Conservation (phyloP, 1,284 basidiomycete species). For the Moniliophthora roreri region DNA sequence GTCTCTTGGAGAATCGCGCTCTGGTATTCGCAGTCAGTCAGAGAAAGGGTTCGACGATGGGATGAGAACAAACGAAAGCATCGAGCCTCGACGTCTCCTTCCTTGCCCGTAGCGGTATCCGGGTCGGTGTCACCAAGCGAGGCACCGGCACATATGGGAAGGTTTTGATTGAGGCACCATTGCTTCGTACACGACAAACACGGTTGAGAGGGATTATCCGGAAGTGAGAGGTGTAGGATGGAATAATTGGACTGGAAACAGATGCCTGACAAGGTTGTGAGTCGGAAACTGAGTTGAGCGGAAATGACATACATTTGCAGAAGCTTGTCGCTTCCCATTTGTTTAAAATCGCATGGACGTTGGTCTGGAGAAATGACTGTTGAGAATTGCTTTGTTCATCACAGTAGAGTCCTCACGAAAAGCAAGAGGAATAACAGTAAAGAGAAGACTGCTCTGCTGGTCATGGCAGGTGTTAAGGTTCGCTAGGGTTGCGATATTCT, state of each 20-base stretch:
- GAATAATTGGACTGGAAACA: slow-evolving; percentile 88
- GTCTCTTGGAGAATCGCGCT: slow-evolving; percentile 14
- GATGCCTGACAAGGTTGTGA: slow-evolving; percentile 59
- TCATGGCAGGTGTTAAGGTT: slow-evolving; percentile 8
- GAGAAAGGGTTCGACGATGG: not conserved
- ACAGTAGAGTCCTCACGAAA: slow-evolving; percentile 22
- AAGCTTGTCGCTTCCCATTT: slow-evolving; percentile 85
- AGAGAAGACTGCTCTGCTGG: slow-evolving; percentile 8
- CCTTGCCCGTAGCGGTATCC: slow-evolving; percentile 93
- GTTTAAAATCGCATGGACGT: slow-evolving; percentile 42
- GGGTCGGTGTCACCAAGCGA: slow-evolving; percentile 84
- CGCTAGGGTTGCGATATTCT: not conserved
- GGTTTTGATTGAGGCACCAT: slow-evolving; percentile 93
- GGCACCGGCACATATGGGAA: slow-evolving; percentile 84
- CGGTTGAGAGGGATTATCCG: slow-evolving; percentile 84
- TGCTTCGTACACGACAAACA: slow-evolving; percentile 92
- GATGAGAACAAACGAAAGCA: slow-evolving; percentile 81
- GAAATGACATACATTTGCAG: slow-evolving; percentile 66
- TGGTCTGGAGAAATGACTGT: not conserved
- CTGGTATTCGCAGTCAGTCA: not conserved
- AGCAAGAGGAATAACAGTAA: slow-evolving; percentile 8
- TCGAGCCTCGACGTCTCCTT: slow-evolving; percentile 92
- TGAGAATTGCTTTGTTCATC: slow-evolving; percentile 9
- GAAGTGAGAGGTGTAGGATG: slow-evolving; percentile 80
- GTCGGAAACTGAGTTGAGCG: slow-evolving; percentile 6